A percentile compares a stretch with the other conserved stretches of the same genome.
phyloP scores from a whole-genome alignment of 805 yeast genomes.

The Myxozyma melibiosi region DNA sequence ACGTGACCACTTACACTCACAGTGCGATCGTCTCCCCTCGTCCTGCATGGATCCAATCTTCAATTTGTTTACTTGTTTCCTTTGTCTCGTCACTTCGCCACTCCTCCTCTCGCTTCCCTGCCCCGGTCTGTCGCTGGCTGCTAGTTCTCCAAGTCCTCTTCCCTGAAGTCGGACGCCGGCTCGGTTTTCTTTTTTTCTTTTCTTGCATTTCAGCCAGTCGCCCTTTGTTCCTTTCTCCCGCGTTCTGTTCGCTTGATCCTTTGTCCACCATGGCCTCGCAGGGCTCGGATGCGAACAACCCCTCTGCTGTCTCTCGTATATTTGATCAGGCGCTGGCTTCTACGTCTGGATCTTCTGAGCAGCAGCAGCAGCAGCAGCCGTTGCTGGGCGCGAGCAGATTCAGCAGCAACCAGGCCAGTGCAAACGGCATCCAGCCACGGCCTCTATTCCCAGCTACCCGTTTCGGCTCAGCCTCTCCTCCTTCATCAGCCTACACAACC shows the following conservation, averaged over 20 bases:
- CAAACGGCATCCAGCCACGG: not conserved
- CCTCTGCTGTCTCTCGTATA: not conserved
- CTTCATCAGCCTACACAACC: slow-evolving; percentile 27
- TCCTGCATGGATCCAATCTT: too few relatives aligned
- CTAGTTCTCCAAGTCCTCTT: too few relatives aligned
- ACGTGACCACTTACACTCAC: too few relatives aligned
- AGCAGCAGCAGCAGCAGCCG: not conserved
- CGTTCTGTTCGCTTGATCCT: not conserved
- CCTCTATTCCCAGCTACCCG: not conserved
- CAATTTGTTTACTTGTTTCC: too few relatives aligned
- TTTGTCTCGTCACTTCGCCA: too few relatives aligned
- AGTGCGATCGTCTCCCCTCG: too few relatives aligned
- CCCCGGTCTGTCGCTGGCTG: too few relatives aligned
- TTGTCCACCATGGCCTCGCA: not conserved
- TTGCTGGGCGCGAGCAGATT: not conserved
- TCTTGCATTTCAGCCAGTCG: not conserved
- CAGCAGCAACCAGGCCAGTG: not conserved
- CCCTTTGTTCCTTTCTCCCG: not conserved
- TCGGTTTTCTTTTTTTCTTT: not conserved
- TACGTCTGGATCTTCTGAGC: too few relatives aligned
- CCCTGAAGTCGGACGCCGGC: too few relatives aligned
- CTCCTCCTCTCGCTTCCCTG: too few relatives aligned
- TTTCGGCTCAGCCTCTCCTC: slow-evolving; percentile 21
- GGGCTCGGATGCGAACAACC: not conserved
- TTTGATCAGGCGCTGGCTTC: slow-evolving; percentile 7